Percentiles rank a stretch among this genome's conserved stretches.
Evolutionary conservation across 306 rosid genomes (phyloP).

Genomic region (Gillenia trifoliata): DNA sequence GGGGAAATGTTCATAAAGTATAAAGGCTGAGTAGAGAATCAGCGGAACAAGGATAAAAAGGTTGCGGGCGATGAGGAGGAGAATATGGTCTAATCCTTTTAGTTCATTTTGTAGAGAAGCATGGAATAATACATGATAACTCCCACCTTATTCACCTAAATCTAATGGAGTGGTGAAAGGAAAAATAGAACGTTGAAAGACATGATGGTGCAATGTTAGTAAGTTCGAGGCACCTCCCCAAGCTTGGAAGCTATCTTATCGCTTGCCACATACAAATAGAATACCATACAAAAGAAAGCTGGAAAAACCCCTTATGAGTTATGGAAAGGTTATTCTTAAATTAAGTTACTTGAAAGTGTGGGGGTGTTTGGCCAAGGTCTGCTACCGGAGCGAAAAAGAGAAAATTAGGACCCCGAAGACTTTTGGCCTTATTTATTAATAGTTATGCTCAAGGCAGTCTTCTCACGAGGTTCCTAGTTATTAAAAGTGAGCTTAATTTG

Average conservation of each 20-base stretch:
- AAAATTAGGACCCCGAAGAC: neutral
- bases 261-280: slow-evolving; percentile 1
- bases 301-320: neutral
- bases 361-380: neutral
- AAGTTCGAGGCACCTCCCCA: neutral
- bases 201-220: neutral
- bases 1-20: neutral
- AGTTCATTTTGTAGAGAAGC: neutral
- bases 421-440: neutral
- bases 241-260: neutral
- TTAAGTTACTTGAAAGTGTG: neutral
- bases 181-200: slow-evolving; percentile 3
- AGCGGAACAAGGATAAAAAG: slow-evolving; percentile 3
- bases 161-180: neutral
- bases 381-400: neutral
- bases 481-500: neutral
- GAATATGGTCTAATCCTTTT: neutral
- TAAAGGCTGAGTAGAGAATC: neutral
- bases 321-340: neutral
- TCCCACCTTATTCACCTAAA: neutral
- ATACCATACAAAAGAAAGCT: neutral
- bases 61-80: neutral
- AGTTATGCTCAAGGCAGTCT: neutral
- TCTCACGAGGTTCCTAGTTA: neutral
- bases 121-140: slow-evolving; percentile 5